These are phyloP conservation scores for Lodderomyces theae DNA, from an alignment of 1,139 yeast genomes.

Conservation along the genomic window DNA sequence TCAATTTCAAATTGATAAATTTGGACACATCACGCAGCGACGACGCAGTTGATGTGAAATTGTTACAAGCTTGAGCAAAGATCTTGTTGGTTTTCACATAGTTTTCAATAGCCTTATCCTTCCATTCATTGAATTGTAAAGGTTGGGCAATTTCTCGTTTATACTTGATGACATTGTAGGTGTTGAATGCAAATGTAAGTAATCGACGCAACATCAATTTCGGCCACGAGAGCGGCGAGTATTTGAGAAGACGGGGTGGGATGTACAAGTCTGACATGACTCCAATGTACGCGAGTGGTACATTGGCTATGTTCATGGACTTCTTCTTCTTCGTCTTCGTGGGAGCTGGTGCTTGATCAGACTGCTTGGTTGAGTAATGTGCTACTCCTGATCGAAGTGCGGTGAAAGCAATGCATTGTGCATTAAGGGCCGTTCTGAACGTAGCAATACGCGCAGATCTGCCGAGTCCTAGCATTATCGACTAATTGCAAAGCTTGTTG, in stretches of 20 bases:
- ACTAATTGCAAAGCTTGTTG: too few species aligned
- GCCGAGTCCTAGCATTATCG: neutral
- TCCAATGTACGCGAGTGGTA: conserved; percentile 41
- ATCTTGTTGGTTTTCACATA: conserved; percentile 43
- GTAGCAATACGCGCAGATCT: neutral
- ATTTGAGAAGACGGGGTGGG: conserved; percentile 33
- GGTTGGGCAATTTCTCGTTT: conserved; percentile 41
- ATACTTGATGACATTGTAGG: conserved; percentile 41
- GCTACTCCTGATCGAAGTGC: neutral
- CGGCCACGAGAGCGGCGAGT: conserved; percentile 41
- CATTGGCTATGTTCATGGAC: conserved; percentile 32
- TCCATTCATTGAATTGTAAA: conserved; percentile 43
- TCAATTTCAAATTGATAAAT: conserved; percentile 27
- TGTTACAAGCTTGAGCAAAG: conserved; percentile 43
- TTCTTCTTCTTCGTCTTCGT: conserved; percentile 18
- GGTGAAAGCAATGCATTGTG: neutral
- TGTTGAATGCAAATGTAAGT: conserved; percentile 43
- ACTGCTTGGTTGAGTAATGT: neutral
- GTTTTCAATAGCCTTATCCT: conserved; percentile 42
- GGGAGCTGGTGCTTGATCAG: conserved; percentile 14
- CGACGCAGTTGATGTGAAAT: conserved; percentile 14
- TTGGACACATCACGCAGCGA: conserved; percentile 18
- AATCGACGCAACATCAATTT: conserved; percentile 36
- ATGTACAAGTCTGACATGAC: conserved; percentile 46
- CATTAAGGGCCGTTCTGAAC: neutral